Percentiles rank a stretch among this genome's conserved stretches.
Conservation (phyloP, 2,329 filamentous ascomycete species). For the Aspergillus pseudonomiae region DNA sequence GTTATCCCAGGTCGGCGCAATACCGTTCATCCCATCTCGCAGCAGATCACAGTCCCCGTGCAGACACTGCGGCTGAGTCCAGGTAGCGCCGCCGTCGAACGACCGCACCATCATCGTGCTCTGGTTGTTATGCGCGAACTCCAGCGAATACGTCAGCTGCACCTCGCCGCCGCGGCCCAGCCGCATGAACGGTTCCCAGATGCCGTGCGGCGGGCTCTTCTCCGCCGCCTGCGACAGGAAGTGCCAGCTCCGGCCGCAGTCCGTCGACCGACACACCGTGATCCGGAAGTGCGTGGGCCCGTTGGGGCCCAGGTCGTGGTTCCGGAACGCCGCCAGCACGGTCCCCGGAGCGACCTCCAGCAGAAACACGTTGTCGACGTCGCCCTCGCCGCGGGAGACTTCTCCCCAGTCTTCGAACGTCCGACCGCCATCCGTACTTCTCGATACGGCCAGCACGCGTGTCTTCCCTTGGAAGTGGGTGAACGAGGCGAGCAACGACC, state of each 20-base stretch:
- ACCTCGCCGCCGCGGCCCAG: constrained; percentile 42
- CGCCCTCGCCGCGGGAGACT: constrained; percentile 47
- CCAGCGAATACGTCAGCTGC: constrained; percentile 52
- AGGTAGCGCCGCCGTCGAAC: constrained; percentile 46
- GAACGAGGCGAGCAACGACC: constrained; percentile 50
- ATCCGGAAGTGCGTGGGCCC: constrained; percentile 51
- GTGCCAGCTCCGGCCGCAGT: constrained; percentile 49
- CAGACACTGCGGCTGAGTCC: constrained; percentile 48
- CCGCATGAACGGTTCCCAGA: constrained; percentile 58
- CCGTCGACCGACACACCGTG: constrained; percentile 52
- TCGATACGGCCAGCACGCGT: constrained; percentile 48
- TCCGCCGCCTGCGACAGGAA: constrained; percentile 51
- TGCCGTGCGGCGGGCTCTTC: constrained; percentile 41
- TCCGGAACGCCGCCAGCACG: constrained; percentile 54
- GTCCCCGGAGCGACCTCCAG: constrained; percentile 42
- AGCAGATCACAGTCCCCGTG: constrained; percentile 42
- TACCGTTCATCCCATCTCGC: constrained; percentile 49
- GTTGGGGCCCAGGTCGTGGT: constrained; percentile 45
- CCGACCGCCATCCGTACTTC: constrained; percentile 48
- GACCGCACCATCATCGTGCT: constrained; percentile 54
- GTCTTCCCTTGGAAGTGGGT: constrained; percentile 44
- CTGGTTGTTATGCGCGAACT: constrained; percentile 51
- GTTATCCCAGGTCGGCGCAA: constrained; percentile 37
- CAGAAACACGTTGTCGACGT: constrained; percentile 54
- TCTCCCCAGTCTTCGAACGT: constrained; percentile 48